Base-by-base conservation (phyloP, 1,139 yeast species). In the Ogataea hybrid region DNA sequence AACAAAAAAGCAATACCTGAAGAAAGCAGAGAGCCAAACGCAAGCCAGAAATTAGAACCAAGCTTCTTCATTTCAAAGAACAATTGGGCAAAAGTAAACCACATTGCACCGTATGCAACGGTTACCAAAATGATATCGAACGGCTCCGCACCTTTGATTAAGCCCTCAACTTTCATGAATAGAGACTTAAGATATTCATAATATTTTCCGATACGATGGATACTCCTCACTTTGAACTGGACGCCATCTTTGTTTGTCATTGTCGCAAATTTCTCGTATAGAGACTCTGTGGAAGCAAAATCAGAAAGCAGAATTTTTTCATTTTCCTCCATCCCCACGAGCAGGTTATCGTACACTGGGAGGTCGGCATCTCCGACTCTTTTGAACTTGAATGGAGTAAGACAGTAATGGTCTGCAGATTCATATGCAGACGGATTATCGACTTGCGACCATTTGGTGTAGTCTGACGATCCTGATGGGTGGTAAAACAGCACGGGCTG, bases 31-130 rank as follows among this genome's bases (percentile, higher is more conserved):
- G 95, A 85, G 12, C 96, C 79, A 52, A 88, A 77, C 5, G 88
- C 95, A 48, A 94, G 75, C 95, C 96, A 88, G 57, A 89, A 84
- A 54, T 78, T 84, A 35, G 97, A 88, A 21, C 96, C 97, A 25
- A 84, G 71, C 35, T 64, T 61, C 54, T 79, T 79, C 96, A 92
- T 85, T 53, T 88, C 94, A 47, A 79, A 58, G 56, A 88, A 92
- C 33, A 94, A 77, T 49, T 83, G 81, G 43, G 80, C 67, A 52
- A 92, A 76, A 14, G 96, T 87, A 64, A 86, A 84, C 75, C 88
- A 74, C 97, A 92, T 90, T 39, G 95, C 95, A 28, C 81, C 55
- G 62, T 94, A 94, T 3, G 97, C 97, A 41, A 82, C 65, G 9
- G 88, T 75, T 43, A 94, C 83, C 48, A 90, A 75, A 11, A 81